Conservation (phyloP, 148 eudicot genomes). For the Silene uniflora region DNA sequence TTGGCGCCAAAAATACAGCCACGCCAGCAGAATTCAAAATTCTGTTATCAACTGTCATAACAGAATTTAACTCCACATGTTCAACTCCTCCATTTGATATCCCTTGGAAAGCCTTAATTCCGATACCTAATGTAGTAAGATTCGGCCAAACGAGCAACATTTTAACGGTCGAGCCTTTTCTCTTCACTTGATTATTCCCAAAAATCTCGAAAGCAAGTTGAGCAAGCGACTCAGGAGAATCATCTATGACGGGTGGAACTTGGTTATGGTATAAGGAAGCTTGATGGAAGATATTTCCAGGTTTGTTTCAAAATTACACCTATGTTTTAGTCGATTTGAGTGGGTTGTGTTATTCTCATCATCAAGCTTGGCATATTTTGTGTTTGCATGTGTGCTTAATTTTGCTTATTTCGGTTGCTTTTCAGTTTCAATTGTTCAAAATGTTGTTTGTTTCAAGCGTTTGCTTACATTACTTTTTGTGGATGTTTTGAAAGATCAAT, state of each 20-base stretch:
- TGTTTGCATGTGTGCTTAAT: not conserved
- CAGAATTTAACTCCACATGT: constrained; percentile 42
- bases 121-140: constrained; percentile 35
- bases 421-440: not conserved
- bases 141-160: constrained; percentile 53
- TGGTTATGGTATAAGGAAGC: constrained; percentile 95
- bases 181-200: constrained; percentile 41
- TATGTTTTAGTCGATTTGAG: not conserved
- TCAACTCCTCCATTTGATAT: constrained; percentile 25
- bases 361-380: not conserved
- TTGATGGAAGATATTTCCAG: constrained; percentile 85
- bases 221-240: constrained; percentile 53
- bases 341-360: not conserved
- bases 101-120: constrained; percentile 30
- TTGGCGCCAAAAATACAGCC: constrained; percentile 76
- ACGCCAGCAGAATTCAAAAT: constrained; percentile 64
- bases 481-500: too few relatives aligned
- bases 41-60: constrained; percentile 39
- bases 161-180: constrained; percentile 46
- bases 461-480: too few relatives aligned
- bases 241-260: constrained; percentile 72
- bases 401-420: not conserved
- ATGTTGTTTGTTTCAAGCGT: not conserved
- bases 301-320: constrained; percentile 21
- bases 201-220: constrained; percentile 60